Percentiles rank a stretch among this genome's conserved stretches.
Conservation (phyloP, 2,329 filamentous ascomycete genomes). For the Xylaria hypoxylon region DNA sequence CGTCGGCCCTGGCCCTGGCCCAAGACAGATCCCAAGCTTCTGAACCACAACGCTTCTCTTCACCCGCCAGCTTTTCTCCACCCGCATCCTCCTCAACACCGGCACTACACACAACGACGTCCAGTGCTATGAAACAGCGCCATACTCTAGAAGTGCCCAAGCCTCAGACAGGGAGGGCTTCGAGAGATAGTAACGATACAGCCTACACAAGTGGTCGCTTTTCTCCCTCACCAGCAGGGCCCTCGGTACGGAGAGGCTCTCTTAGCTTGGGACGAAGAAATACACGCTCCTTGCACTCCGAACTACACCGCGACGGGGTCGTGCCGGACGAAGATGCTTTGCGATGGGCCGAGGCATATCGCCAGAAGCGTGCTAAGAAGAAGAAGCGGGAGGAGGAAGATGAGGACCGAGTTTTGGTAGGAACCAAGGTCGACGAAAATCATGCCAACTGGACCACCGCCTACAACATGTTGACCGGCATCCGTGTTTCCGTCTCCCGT, state of each 20-base stretch:
- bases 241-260: constrained; percentile 79
- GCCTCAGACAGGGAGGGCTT: constrained; percentile 70
- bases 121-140: constrained; percentile 76
- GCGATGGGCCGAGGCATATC: constrained; percentile 91
- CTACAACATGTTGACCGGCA: constrained; percentile 99
- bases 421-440: constrained; percentile 96
- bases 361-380: constrained; percentile 90
- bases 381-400: constrained; percentile 88
- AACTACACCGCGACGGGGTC: constrained; percentile 84
- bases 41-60: constrained; percentile 71
- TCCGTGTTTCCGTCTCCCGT: constrained; percentile 94
- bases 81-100: constrained; percentile 59
- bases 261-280: constrained; percentile 82
- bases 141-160: constrained; percentile 91
- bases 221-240: constrained; percentile 72
- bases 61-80: constrained; percentile 68
- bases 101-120: constrained; percentile 60
- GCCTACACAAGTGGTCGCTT: constrained; percentile 82
- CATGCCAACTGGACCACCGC: constrained; percentile 98
- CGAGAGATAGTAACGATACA: constrained; percentile 77
- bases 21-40: constrained; percentile 45
- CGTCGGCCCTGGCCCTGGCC: constrained; percentile 47
- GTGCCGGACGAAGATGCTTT: constrained; percentile 89
- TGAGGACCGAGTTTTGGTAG: constrained; percentile 93
- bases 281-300: constrained; percentile 87